phyloP scores from a whole-genome alignment of 2,329 filamentous ascomycete species.

The Xylariales sp. region DNA sequence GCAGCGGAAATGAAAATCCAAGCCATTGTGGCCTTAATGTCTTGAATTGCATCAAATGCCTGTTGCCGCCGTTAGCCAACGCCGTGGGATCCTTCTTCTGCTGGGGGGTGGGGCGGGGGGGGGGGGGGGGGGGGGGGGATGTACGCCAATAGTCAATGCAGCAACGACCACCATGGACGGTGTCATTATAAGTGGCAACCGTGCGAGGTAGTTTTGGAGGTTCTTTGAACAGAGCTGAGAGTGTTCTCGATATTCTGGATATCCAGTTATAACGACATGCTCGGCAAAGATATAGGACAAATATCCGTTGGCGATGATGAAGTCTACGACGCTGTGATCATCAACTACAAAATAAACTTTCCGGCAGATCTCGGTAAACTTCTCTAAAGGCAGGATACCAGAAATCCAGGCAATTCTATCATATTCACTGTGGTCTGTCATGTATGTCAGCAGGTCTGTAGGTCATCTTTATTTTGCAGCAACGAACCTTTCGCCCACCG shows the following conservation, averaged over 20 bases:
- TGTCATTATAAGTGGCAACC: slow-evolving; percentile 27
- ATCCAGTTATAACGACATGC: slow-evolving; percentile 21
- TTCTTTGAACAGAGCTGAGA: slow-evolving; percentile 23
- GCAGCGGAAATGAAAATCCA: slow-evolving; percentile 34
- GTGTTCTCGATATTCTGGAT: slow-evolving; percentile 18
- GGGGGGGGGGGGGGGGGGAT: background rate
- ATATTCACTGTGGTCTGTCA: slow-evolving; percentile 20
- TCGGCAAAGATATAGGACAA: slow-evolving; percentile 31
- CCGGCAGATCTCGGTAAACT: slow-evolving; percentile 26
- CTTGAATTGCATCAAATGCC: slow-evolving; percentile 29
- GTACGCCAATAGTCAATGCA: slow-evolving; percentile 29
- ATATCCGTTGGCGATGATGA: slow-evolving; percentile 31
- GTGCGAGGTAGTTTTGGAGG: slow-evolving; percentile 18
- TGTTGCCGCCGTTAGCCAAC: slow-evolving; percentile 11
- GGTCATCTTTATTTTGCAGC: background rate
- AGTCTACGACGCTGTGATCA: slow-evolving; percentile 26
- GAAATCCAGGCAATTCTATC: slow-evolving; percentile 26
- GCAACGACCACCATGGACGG: slow-evolving; percentile 29
- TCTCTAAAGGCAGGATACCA: slow-evolving; percentile 26
- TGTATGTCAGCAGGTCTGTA: background rate
- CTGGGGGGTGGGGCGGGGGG: too few species aligned
- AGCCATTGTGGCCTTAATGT: slow-evolving; percentile 24
- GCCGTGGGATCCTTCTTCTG: too few species aligned
- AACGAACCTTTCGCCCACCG: slow-evolving; percentile 29
- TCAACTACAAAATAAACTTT: slow-evolving; percentile 32